Evolutionary conservation across 345 rosid species (phyloP), one percentile per base, ranked within the genome.

Genomic region (Lepidium aucheri): DNA sequence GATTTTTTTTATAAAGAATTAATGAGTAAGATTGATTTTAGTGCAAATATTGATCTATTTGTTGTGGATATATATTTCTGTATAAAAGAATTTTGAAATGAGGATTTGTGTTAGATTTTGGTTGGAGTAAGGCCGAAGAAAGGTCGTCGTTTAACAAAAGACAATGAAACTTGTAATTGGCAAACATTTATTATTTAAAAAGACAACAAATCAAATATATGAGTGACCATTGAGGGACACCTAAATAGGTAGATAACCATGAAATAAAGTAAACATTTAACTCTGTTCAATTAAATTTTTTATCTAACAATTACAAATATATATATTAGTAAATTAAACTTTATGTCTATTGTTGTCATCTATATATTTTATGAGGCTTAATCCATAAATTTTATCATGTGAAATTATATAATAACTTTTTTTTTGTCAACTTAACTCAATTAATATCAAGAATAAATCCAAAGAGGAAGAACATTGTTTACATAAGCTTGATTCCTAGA

Each of bases 81-180:
- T 6, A n/a, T n/a, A 20, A 5, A 47, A 11, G 24, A 44, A 0
- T 44, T 16, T 9, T 3, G 24, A 44, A 44, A 17, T 34, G 22
- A 32, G 57, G 7, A 30, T 52, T 53, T 32, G 56, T 52, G 39
- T 52, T 8, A 13, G 34, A 38, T 18, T 42, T 66, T 66, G 44
- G 32, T 67, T 56, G 56, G 73, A 38, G 50, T 58, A 68, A 42
- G 42, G n/a, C 5, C 51, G 17, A 58, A 35, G 72, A 14, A 56
- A 46, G 64, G 53, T 53, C 53, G 24, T 45, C 8, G 14, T n/a
- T 4, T 10, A 44, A 43, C 8, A 53, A 66, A 54, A 54, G 49
- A 68, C 51, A 18, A 34, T 45, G 30, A 9, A 39, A 13, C 14
- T 40, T 7, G 14, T 40, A 40, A 40, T 5, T n/a, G 14, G 44